Conservation (phyloP, 805 yeast genomes). For the Candida arabinofermentans region DNA sequence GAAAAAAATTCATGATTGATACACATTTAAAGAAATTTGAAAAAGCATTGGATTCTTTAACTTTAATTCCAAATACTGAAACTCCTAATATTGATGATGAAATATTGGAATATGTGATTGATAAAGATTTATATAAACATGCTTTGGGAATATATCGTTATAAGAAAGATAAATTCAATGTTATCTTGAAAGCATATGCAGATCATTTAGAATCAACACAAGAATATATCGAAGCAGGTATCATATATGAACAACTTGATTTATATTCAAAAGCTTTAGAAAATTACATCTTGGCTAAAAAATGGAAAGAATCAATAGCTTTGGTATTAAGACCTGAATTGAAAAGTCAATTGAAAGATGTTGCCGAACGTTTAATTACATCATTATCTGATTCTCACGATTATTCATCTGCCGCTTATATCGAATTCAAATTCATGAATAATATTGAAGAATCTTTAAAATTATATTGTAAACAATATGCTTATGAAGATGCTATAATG, state of each 20-base stretch:
- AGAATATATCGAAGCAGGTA: constrained; percentile 69
- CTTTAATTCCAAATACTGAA: constrained; percentile 40
- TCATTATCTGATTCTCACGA: constrained; percentile 63
- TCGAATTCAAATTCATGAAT: constrained; percentile 59
- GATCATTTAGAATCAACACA: constrained; percentile 51
- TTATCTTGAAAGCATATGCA: constrained; percentile 61
- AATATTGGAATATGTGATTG: constrained; percentile 61
- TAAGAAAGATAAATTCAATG: constrained; percentile 48
- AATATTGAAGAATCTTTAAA: constrained; percentile 60
- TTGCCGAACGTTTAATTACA: constrained; percentile 58
- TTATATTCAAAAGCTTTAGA: constrained; percentile 59
- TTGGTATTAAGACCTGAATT: constrained; percentile 43
- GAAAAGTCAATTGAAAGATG: constrained; percentile 36
- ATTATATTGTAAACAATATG: constrained; percentile 69
- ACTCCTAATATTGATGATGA: constrained; percentile 43
- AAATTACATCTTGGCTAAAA: constrained; percentile 62
- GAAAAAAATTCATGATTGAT: constrained; percentile 76
- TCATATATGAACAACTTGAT: constrained; percentile 68
- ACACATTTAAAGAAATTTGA: constrained; percentile 63
- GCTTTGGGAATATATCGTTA: constrained; percentile 65
- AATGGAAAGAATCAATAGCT: constrained; percentile 82
- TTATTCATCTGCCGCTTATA: constrained; percentile 76
- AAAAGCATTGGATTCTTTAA: constrained; percentile 66
- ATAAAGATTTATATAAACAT: constrained; percentile 62
- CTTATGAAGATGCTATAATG: constrained; percentile 72